Evolutionary conservation across 305 asterid species (phyloP), one percentile per base, ranked within the genome.

Genomic region (Fraxinus sp.): DNA sequence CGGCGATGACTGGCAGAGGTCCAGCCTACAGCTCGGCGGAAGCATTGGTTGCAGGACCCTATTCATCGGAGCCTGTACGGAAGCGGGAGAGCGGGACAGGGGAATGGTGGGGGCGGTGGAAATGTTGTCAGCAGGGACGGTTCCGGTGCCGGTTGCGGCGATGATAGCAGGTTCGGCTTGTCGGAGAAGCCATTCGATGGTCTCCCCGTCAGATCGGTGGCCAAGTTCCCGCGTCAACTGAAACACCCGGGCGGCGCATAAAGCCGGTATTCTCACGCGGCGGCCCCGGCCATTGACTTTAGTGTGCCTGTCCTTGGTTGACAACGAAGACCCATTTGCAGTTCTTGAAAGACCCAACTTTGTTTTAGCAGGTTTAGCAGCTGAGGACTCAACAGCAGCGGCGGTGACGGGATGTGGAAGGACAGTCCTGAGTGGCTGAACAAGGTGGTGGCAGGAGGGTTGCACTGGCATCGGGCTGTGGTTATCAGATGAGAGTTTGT

Each of bases 281-380:
- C 96, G 92, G 73, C 93, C 93, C 55, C 93, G 88, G 5, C 97
- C 97, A 77, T 94, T 88, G 22, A 92, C 95, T 87, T 93, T 94
- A 7, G 87, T 87, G 86, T 92, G 97, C 82, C 93, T 93, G 80
- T 92, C 96, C 71, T 85, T 92, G 77, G 77, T 86, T 28, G 79
- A 24, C 18, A 30, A 26, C 37, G 75, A 28, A 68, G 75, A 68
- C 16, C 72, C 72, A 64, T 64, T 64, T 22, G 35, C 72, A 68
- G 75, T 68, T 68, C 10, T 22, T 10, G 75, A 30, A 30, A 68
- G 75, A 28, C 14, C 7, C 18, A 68, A 22, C 39, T 68, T 68
- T 2, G 10, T 68, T 68, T 33, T 68, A 13, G 75, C 36, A 68
- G 75, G 3, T 28, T 68, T 68, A 6, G 37, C 37, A 11, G 20